Percentiles rank a stretch among this genome's conserved stretches.
phyloP scores from a whole-genome alignment of 768 basidiomycete species.

The Leccinum pellstonianum region DNA sequence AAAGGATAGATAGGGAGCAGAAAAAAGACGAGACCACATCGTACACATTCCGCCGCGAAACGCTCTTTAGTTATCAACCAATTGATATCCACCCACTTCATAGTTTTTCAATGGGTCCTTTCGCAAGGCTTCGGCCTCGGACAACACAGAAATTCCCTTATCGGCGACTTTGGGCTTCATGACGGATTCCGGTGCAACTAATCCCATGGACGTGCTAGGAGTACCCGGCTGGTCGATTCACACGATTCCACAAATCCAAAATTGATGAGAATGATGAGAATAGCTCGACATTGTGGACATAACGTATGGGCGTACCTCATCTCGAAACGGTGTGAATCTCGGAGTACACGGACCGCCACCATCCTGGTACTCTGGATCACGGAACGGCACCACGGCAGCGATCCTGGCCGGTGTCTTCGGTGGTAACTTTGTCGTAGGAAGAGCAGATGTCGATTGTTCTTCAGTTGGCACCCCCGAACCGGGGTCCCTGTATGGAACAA shows the following conservation, averaged over 20 bases:
- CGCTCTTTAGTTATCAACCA: conserved; percentile 25
- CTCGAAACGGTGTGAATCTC: conserved; percentile 69
- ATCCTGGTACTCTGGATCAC: conserved; percentile 32
- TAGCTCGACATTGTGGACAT: conserved; percentile 2
- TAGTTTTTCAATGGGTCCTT: conserved; percentile 85
- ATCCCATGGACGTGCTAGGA: conserved; percentile 28
- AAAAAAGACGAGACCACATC: conserved; percentile 1
- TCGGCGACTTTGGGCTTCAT: conserved; percentile 62
- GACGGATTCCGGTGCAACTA: conserved; percentile 49
- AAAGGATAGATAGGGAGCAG: conserved; percentile 18
- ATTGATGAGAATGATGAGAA: conserved; percentile 8
- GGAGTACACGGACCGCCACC: conserved; percentile 45
- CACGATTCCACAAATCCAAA: conserved; percentile 1
- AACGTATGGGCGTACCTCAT: conserved; percentile 51
- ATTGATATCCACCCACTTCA: conserved; percentile 22
- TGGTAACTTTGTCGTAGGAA: conserved; percentile 30
- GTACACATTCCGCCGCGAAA: neutral
- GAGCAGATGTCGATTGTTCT: conserved; percentile 30
- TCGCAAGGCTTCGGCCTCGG: conserved; percentile 76
- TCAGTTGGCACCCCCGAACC: conserved; percentile 39
- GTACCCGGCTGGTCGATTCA: conserved; percentile 19
- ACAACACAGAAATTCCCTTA: conserved; percentile 43
- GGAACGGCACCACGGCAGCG: conserved; percentile 38
- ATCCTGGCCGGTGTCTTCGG: conserved; percentile 37
- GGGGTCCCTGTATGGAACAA: conserved; percentile 66